Evolutionary conservation across 495 filamentous ascomycete genomes (phyloP).

Genomic region (Podospora pseudopauciseta): DNA sequence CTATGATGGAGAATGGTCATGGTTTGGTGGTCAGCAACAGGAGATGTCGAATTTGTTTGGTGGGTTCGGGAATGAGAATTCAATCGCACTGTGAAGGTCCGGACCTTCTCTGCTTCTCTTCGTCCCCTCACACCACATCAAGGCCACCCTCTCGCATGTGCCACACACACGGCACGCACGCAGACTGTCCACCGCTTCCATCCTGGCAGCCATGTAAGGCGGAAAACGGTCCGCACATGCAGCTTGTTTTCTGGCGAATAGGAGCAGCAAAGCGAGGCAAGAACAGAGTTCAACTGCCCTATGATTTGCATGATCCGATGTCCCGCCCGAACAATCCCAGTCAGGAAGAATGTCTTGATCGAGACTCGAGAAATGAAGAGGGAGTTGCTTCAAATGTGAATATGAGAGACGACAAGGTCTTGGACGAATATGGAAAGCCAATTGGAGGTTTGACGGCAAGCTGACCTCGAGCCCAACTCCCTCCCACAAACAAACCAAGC

Average conservation of each 20-base stretch:
- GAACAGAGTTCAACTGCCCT: conserved; percentile 26
- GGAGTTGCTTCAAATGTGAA: background rate
- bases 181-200: conserved; percentile 22
- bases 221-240: conserved; percentile 45
- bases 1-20: background rate
- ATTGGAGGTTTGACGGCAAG: background rate
- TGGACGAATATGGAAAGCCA: background rate
- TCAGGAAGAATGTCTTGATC: background rate
- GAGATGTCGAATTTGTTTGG: background rate
- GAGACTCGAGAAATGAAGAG: background rate
- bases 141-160: conserved; percentile 19
- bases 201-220: conserved; percentile 39
- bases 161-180: conserved; percentile 14
- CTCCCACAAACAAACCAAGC: background rate
- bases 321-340: conserved; percentile 17
- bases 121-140: conserved; percentile 12
- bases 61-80: background rate
- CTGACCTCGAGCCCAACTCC: conserved; percentile 24
- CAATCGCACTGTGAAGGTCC: conserved; percentile 8
- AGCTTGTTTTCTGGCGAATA: conserved; percentile 32
- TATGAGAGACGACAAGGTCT: background rate
- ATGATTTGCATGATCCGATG: conserved; percentile 38
- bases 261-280: conserved; percentile 25
- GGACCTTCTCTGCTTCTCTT: conserved; percentile 8
- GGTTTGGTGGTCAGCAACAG: background rate